Evolutionary conservation across 1,139 yeast genomes (phyloP), one percentile per base, ranked within the genome.

Genomic region (Hanseniaspora uvarum): DNA sequence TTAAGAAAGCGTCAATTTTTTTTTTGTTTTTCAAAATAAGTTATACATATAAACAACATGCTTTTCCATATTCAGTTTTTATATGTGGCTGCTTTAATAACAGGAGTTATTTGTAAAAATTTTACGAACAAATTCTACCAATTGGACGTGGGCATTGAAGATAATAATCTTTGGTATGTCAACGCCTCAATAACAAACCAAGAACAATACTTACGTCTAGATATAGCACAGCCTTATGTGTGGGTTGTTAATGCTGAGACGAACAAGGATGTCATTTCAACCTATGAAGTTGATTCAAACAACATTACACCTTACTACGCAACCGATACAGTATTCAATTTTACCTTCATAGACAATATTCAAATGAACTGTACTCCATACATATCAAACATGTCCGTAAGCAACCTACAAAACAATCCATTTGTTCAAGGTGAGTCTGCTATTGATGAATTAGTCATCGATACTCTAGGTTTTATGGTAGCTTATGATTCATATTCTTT

Each of bases 401-500:
- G 59, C 14, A 12, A 26, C 11, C 5, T 36, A 16, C 40, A 44
- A 24, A 34, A 24, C 23, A 36, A 36, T 24, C 41, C 33, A 1
- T 46, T 8, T 36, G 33, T 24, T 6, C 41, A 34, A 18, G 33
- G 33, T 1, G 33, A 46, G 5, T 34, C 21, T 4, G 24, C 49
- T 5, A n/a, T 34, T 4, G n/a, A 31, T 8, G 46, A 44, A 19
- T 40, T 65, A 36, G 33, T 54, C 12, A 41, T 65, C 4, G 53
- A 57, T 10, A 59, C 62, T 30, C 24, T 60, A 5, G 61, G 68
- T 0, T 74, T 76, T 56, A 55, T 73, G n/a, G 58, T 60, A 43
- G 68, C 69, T 0, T 68, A 72, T 46, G 66, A 68, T 5, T 68
- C 81, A 2, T 65, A 69, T 56, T 71, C 73, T 38, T 62, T 68